Conservation (phyloP, 2,329 filamentous ascomycete species). For the Neonectria punicea region DNA sequence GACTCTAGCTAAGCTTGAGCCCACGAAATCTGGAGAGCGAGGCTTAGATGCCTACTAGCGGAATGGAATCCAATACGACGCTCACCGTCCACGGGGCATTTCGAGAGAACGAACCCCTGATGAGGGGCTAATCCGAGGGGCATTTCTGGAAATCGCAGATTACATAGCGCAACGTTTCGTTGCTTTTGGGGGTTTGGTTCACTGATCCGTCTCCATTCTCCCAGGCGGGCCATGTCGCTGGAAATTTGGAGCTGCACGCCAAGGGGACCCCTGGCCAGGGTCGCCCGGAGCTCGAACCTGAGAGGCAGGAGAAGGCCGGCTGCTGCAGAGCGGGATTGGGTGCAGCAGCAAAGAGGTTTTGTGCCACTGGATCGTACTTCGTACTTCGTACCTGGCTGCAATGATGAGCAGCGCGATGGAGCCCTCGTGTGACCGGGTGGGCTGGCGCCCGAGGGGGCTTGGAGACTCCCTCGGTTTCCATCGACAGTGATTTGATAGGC, state of each 20-base stretch:
- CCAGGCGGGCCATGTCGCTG: conserved; percentile 30
- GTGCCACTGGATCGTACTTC: background rate
- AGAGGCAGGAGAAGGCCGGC: conserved; percentile 35
- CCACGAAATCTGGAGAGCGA: conserved; percentile 17
- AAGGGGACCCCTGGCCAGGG: conserved; percentile 42
- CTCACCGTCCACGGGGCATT: conserved; percentile 27
- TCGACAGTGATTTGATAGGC: background rate
- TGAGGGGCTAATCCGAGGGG: conserved; percentile 27
- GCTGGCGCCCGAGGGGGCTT: background rate
- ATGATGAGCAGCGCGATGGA: conserved; percentile 3
- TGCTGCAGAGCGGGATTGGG: conserved; percentile 27
- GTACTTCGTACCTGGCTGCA: background rate
- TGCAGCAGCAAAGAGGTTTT: conserved; percentile 17
- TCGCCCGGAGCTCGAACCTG: conserved; percentile 27
- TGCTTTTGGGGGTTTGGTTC: conserved; percentile 33
- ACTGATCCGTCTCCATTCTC: conserved; percentile 24
- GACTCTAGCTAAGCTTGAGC: background rate
- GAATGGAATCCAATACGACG: conserved; percentile 23
- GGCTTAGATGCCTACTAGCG: conserved; percentile 29
- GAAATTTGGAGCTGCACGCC: conserved; percentile 45
- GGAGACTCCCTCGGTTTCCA: background rate
- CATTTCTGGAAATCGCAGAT: conserved; percentile 33
- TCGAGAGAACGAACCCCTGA: conserved; percentile 15
- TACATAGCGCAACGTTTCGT: conserved; percentile 32
- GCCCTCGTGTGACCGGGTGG: background rate